These are phyloP conservation scores for Paramyrothecium roridum DNA, from an alignment of 2,329 filamentous ascomycete species.

Conservation along the genomic window DNA sequence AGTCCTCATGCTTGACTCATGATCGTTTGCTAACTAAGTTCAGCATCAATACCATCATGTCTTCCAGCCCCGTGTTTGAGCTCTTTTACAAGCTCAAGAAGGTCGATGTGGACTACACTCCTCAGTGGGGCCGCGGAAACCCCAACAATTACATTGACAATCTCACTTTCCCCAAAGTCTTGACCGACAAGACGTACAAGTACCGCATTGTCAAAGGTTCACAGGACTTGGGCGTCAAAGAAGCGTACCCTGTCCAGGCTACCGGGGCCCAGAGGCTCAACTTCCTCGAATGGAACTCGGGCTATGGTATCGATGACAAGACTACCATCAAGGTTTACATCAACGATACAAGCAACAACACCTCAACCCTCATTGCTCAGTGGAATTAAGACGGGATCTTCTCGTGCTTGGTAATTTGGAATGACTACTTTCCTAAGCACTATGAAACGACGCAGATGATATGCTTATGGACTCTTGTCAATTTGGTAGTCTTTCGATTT, in stretches of 20 bases:
- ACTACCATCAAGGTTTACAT: constrained; percentile 7
- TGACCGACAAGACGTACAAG: constrained; percentile 8
- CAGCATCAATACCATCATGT: not conserved
- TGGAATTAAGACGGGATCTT: constrained; percentile 2
- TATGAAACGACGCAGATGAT: no score
- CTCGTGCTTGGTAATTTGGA: no score
- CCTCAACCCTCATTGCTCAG: constrained; percentile 4
- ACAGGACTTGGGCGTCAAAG: constrained; percentile 2
- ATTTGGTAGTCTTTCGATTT: no score
- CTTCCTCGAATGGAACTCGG: constrained; percentile 8
- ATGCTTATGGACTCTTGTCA: no score
- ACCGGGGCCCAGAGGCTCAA: constrained; percentile 8
- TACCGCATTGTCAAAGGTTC: constrained; percentile 7
- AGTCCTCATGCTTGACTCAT: no score
- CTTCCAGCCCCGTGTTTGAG: not conserved
- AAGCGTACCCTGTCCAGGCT: constrained; percentile 2
- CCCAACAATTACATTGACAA: constrained; percentile 9
- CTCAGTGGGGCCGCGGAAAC: constrained; percentile 8
- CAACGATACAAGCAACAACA: constrained; percentile 5
- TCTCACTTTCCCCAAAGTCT: constrained; percentile 5
- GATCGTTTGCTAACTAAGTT: not conserved
- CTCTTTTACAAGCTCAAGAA: not conserved
- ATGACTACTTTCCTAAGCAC: no score
- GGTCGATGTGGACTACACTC: constrained; percentile 7
- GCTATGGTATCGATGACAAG: constrained; percentile 5